Evolutionary conservation across 306 rosid genomes (phyloP).

Genomic region (Acmispon strigosus): DNA sequence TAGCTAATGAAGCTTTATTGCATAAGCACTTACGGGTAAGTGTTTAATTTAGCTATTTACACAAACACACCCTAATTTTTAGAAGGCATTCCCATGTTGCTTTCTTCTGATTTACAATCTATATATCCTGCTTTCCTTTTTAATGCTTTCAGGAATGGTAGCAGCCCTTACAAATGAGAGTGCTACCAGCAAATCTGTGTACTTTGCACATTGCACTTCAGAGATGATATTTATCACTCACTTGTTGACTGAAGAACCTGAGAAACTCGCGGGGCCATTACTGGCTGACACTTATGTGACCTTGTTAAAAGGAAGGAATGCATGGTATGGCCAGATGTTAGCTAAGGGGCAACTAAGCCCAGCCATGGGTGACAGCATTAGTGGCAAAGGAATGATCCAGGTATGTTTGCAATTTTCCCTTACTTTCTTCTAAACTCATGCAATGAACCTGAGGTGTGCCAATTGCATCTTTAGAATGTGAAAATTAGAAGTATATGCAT

Average conservation of each 20-base stretch:
- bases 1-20: too few relatives aligned
- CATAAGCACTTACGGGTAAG: too few relatives aligned
- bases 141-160: constrained; percentile 61
- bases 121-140: not conserved
- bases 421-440: not conserved
- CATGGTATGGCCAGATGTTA: constrained; percentile 55
- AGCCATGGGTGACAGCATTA: constrained; percentile 90
- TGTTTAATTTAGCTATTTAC: too few relatives aligned
- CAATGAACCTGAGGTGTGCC: not conserved
- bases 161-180: constrained; percentile 96
- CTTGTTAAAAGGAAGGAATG: constrained; percentile 72
- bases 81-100: not conserved
- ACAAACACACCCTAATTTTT: too few relatives aligned
- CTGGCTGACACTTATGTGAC: constrained; percentile 90
- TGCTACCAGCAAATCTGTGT: constrained; percentile 91
- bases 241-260: constrained; percentile 57
- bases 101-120: not conserved
- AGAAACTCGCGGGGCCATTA: constrained; percentile 92
- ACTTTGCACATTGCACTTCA: constrained; percentile 88
- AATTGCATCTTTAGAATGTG: not conserved
- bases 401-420: constrained; percentile 27
- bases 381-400: constrained; percentile 97
- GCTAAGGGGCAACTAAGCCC: constrained; percentile 84
- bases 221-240: constrained; percentile 88
- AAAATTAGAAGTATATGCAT: too few relatives aligned